Evolutionary conservation across 352 stramenopile species (phyloP).

Genomic region (Elongisporangium undulatum): DNA sequence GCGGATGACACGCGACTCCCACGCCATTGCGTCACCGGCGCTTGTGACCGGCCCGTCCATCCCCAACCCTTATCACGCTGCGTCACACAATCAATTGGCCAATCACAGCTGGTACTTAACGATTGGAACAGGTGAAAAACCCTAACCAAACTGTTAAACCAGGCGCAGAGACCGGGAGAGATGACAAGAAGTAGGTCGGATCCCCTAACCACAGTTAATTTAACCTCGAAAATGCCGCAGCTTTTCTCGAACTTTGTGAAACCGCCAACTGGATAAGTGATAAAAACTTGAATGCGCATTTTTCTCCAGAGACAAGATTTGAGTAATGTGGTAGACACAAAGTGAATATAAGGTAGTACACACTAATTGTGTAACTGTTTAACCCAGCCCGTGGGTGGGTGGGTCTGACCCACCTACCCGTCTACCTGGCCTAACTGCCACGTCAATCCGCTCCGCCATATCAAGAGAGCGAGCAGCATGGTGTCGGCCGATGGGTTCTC

Average conservation of each 20-base stretch:
- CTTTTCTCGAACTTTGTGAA: background rate
- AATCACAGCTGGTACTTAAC: background rate
- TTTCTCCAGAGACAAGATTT: background rate
- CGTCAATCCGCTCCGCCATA: background rate
- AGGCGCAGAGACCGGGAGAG: background rate
- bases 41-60: background rate
- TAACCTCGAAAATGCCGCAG: background rate
- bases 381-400: no score
- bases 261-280: background rate
- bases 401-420: background rate
- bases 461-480: conserved; percentile 18
- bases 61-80: background rate
- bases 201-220: background rate
- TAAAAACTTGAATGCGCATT: background rate
- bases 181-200: background rate
- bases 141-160: background rate
- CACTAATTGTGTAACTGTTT: no score
- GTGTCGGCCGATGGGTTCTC: conserved; percentile 54
- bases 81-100: background rate
- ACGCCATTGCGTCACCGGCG: conserved; percentile 5
- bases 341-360: background rate
- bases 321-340: background rate
- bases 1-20: background rate
- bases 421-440: background rate
- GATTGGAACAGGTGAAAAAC: background rate